phyloP scores from a whole-genome alignment of 495 filamentous ascomycete genomes.

The Cairneyella variabilis region DNA sequence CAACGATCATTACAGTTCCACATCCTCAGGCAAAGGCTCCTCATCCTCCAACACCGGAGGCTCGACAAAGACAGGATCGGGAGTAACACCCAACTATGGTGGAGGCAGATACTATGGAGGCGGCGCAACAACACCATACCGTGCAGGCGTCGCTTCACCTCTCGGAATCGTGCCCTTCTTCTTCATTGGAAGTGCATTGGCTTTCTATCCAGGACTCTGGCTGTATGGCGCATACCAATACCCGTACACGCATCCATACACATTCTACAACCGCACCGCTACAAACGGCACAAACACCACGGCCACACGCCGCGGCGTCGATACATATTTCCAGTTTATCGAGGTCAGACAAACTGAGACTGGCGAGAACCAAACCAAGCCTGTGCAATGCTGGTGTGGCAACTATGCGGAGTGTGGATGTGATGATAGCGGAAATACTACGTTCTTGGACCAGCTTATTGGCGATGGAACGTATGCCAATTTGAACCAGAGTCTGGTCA shows the following conservation, averaged over 20 bases:
- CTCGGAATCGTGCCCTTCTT: conserved; percentile 55
- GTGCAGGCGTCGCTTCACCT: conserved; percentile 52
- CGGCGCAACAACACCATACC: conserved; percentile 67
- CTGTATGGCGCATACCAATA: conserved; percentile 70
- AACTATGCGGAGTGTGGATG: conserved; percentile 72
- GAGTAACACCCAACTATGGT: conserved; percentile 55
- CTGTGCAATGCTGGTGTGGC: conserved; percentile 73
- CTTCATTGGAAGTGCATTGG: conserved; percentile 46
- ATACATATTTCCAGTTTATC: neutral
- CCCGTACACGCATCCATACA: conserved; percentile 56
- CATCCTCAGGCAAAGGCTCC: conserved; percentile 27
- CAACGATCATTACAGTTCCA: conserved; percentile 10
- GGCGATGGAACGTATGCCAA: conserved; percentile 59
- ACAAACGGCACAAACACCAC: conserved; percentile 17
- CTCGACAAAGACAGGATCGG: conserved; percentile 60
- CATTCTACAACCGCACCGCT: conserved; percentile 53
- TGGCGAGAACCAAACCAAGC: conserved; percentile 49
- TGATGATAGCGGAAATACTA: conserved; percentile 61
- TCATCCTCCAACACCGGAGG: conserved; percentile 54
- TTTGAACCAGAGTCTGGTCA: conserved; percentile 60
- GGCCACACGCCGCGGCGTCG: neutral
- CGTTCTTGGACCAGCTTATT: conserved; percentile 51
- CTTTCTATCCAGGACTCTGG: conserved; percentile 52
- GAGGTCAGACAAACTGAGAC: conserved; percentile 38
- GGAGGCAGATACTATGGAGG: conserved; percentile 75